Base-by-base conservation (phyloP, 1,139 yeast genomes). In the Saccharomyces hybrid region DNA sequence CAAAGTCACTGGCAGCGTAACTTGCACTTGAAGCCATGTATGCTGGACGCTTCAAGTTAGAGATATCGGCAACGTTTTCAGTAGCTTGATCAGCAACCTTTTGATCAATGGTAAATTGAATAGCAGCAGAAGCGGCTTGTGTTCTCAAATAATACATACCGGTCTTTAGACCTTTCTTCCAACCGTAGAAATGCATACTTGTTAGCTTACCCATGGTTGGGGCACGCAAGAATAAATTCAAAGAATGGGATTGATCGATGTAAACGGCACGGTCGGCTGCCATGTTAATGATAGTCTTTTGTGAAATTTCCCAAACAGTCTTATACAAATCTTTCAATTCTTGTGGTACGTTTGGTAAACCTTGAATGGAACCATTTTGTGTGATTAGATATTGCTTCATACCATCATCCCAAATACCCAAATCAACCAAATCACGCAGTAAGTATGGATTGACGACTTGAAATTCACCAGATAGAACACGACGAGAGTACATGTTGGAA, bases 101-200 rank as follows among this genome's bases (percentile, higher is more conserved):
- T 41, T 60, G 59, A 48, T 62, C 65, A 46, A 89, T 82, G 3
- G 97, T 89, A 65, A 88, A 90, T 73, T 89, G 93, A 62, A 89
- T 90, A 25, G 97, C 96, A 50, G 90, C 82, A 11, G 95, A 78
- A 1, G 97, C 97, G 32, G 97, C 96, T 75, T 86, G 93, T 3
- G 98, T 91, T 70, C 99, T 82, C 68, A 93, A 76, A 71, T 93
- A 93, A 76, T 93, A 93, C 96, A 93, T 91, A 52, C 99, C 99
- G 1, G 99, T 93, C 78, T 93, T 93, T 69, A 93, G 80, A 32
- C 99, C 99, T 76, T 86, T 88, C 73, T 85, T 86, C 99, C 99
- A 93, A 38, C 96, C 96, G 71, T 93, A 88, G 74, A 93, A 93
- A 72, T 93, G 99, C 95, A 91, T 91, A 63, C 93, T 83, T 13